Percentiles rank a stretch among this genome's conserved stretches.
phyloP scores from a whole-genome alignment of 2,329 filamentous ascomycete genomes.

The Hypoxylon sp. region DNA sequence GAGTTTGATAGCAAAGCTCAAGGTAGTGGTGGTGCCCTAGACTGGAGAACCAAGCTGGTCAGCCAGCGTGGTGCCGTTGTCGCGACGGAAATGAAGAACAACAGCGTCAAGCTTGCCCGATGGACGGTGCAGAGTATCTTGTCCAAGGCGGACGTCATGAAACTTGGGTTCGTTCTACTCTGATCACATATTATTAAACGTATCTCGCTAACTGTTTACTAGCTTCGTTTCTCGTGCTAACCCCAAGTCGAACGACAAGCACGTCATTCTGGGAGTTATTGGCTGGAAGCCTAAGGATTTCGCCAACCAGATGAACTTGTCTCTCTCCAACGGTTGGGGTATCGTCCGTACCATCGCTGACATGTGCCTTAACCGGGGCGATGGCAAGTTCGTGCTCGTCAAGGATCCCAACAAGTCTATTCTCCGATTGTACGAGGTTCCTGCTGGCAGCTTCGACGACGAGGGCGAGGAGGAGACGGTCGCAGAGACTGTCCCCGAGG shows the following conservation, averaged over 20 bases:
- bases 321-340: conserved; percentile 97
- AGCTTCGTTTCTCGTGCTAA: conserved; percentile 96
- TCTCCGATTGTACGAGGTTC: conserved; percentile 92
- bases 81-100: conserved; percentile 99
- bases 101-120: conserved; percentile 96
- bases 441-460: conserved; percentile 89
- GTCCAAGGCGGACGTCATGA: conserved; percentile 98
- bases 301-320: conserved; percentile 97
- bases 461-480: conserved; percentile 80
- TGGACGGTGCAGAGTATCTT: conserved; percentile 99
- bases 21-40: conserved; percentile 92
- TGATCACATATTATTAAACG: conserved; percentile 1
- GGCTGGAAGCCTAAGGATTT: conserved; percentile 99
- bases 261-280: conserved; percentile 94
- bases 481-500: conserved; percentile 63
- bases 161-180: conserved; percentile 81
- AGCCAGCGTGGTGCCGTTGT: conserved; percentile 97
- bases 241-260: conserved; percentile 92
- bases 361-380: conserved; percentile 84
- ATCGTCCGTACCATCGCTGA: conserved; percentile 98
- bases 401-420: conserved; percentile 98
- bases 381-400: conserved; percentile 85
- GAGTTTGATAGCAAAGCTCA: conserved; percentile 99
- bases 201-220: conserved; percentile 36
- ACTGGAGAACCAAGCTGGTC: conserved; percentile 96